phyloP scores from a whole-genome alignment of 345 rosid genomes.

The Sisymbrium irio region DNA sequence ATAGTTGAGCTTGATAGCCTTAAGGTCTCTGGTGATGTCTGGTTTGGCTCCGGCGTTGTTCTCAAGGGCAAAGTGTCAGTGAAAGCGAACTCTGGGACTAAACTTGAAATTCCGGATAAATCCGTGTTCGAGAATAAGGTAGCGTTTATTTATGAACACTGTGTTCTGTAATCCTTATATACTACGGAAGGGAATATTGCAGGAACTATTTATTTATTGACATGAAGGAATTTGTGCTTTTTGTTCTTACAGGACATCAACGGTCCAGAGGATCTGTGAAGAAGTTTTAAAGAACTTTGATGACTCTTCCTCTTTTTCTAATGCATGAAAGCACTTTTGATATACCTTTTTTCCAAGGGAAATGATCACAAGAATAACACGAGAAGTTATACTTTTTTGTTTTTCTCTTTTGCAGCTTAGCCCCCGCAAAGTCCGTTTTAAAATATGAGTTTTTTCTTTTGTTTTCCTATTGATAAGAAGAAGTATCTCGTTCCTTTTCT shows the following conservation, averaged over 20 bases:
- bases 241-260: conserved; percentile 54
- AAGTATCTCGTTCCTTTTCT: neutral
- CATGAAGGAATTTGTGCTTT: neutral
- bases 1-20: conserved; percentile 83
- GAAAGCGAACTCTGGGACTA: conserved; percentile 59
- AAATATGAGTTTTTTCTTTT: neutral
- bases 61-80: conserved; percentile 83
- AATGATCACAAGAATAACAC: conserved; percentile 17
- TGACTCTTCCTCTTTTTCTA: neutral
- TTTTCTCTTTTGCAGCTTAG: neutral
- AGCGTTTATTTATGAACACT: neutral
- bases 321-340: neutral
- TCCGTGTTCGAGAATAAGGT: conserved; percentile 72
- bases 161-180: neutral
- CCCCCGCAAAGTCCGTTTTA: neutral
- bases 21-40: conserved; percentile 88
- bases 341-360: neutral
- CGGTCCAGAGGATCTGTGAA: conserved; percentile 66
- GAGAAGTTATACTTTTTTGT: neutral
- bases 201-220: too few relatives aligned
- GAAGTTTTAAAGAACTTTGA: neutral
- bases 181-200: neutral
- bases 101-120: conserved; percentile 72
- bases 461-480: neutral
- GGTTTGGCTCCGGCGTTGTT: conserved; percentile 56